Base-by-base conservation (phyloP, 2,329 filamentous ascomycete species). In the Claviceps maximensis region DNA sequence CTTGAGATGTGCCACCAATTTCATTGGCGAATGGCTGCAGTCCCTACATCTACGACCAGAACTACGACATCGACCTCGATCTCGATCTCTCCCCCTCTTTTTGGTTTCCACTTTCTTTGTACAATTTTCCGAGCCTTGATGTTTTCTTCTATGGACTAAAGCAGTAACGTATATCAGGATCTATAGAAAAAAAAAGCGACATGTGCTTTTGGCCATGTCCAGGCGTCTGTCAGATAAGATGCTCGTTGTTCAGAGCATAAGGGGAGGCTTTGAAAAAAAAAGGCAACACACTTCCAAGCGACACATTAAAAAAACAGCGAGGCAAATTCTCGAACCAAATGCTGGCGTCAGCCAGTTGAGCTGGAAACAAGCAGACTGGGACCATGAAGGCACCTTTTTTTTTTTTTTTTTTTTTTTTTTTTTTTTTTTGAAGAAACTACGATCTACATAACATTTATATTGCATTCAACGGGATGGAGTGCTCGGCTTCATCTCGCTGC, bases 141-240 rank as follows among this genome's bases (percentile, higher is more conserved):
- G 54, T 56, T 55, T 50, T 10, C 19, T 50, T 53, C 29, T 47
- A 52, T 57, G 52, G 38, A 54, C 54, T 57, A 54, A 46, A 58
- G 58, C 55, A 57, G 21, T 55, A 58, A 60, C 60, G 59, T 60
- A 59, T 59, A 60, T 58, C 55, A 59, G 56, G 52, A 53, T 42
- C 52, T 54, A 59, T 55, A 59, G 55, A 60, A 51, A 53, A 59
- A 51, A 54, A 50, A 42, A 47, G 47, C 36, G 47, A 40, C 46
- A 51, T 29, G 47, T 46, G 46, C 45, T 19, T 27, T 21, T 50
- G 46, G 41, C 47, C 49, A 23, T 36, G 53, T 52, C 25, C 8
- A 52, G 56, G 58, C 55, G 58, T 59, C n/a, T 59, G 51, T 56
- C 21, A 45, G 19, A 44, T 45, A n/a, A 4, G 31, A 27, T n/a